These are phyloP conservation scores for Bryoglossum gracile DNA, from an alignment of 495 filamentous ascomycete species.

Conservation along the genomic window DNA sequence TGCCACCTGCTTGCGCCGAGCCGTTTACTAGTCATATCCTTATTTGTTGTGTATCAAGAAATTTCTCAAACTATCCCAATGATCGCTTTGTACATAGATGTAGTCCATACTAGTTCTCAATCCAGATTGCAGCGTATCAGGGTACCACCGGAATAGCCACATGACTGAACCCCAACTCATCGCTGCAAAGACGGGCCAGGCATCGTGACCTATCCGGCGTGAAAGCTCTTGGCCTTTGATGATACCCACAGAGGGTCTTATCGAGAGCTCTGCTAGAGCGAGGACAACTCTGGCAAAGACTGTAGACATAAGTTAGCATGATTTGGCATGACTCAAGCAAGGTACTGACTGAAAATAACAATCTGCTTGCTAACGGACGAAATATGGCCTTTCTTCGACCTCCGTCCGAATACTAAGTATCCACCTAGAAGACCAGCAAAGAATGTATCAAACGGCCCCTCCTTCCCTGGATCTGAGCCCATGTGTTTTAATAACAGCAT, in stretches of 20 bases:
- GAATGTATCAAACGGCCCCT: constrained; percentile 73
- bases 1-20: too few relatives aligned
- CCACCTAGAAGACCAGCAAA: constrained; percentile 86
- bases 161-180: constrained; percentile 88
- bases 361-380: constrained; percentile 93
- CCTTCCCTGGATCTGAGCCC: constrained; percentile 51
- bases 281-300: constrained; percentile 89
- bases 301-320: not conserved
- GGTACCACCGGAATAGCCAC: constrained; percentile 90
- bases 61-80: constrained; percentile 75
- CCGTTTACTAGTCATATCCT: too few relatives aligned
- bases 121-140: constrained; percentile 80
- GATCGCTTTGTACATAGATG: constrained; percentile 79
- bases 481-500: constrained; percentile 64
- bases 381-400: constrained; percentile 50
- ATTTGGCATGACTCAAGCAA: too few relatives aligned
- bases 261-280: constrained; percentile 70
- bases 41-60: constrained; percentile 83
- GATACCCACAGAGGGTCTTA: constrained; percentile 49
- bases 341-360: constrained; percentile 61
- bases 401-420: constrained; percentile 84
- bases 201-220: constrained; percentile 50
- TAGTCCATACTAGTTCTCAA: constrained; percentile 96
- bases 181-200: constrained; percentile 87
- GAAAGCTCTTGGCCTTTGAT: constrained; percentile 33